Conservation (phyloP, 2,329 filamentous ascomycete species). For the Mollisiaceae sp. region DNA sequence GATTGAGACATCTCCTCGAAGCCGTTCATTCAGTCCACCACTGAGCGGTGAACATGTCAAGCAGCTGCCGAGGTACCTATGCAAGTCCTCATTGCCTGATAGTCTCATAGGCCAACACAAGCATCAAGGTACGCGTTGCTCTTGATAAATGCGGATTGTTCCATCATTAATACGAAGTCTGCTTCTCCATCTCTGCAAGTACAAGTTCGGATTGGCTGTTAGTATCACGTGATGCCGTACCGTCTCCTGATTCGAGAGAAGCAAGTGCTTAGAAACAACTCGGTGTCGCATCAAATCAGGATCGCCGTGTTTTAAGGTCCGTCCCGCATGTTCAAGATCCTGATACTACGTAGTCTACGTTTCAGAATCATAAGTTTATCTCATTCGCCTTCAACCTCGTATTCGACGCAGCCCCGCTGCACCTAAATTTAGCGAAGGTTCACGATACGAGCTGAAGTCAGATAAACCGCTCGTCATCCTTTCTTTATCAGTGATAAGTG, state of each 20-base stretch:
- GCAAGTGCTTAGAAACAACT: neutral
- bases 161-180: neutral
- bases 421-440: constrained; percentile 27
- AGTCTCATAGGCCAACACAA: neutral
- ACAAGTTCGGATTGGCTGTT: neutral
- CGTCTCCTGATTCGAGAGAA: neutral
- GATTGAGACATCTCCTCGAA: neutral
- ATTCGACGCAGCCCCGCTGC: constrained; percentile 21
- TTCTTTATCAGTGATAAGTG: constrained; percentile 12
- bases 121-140: neutral
- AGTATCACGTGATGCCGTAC: neutral
- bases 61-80: neutral
- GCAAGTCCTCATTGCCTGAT: neutral
- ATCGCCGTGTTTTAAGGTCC: constrained; percentile 16
- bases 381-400: constrained; percentile 24
- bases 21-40: too few relatives aligned
- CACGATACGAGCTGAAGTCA: constrained; percentile 22
- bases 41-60: neutral
- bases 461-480: constrained; percentile 13
- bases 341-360: constrained; percentile 12
- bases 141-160: neutral
- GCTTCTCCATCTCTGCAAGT: neutral
- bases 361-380: constrained; percentile 21
- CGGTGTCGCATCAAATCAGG: constrained; percentile 1
- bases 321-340: constrained; percentile 18